Percentiles rank a stretch among this genome's conserved stretches.
Evolutionary conservation across 2,329 filamentous ascomycete genomes (phyloP).

Genomic region (Pestalotiopsis sp.): DNA sequence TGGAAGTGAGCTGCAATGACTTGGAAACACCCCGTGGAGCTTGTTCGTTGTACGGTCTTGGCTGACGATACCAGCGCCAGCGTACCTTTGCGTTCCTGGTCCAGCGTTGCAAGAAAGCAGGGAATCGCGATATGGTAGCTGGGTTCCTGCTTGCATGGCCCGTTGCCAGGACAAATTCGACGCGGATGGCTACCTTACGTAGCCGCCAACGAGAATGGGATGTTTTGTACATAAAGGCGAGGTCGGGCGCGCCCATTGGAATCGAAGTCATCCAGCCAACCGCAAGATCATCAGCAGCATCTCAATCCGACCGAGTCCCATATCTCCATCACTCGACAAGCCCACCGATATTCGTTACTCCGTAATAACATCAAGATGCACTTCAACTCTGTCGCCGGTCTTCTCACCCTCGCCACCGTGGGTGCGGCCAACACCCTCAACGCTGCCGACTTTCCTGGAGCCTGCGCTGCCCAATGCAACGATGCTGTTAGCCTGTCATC

Average conservation of each 20-base stretch:
- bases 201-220: neutral
- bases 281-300: neutral
- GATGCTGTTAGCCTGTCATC: conserved; percentile 7
- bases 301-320: neutral
- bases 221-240: conserved; percentile 4
- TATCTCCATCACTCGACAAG: neutral
- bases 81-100: conserved; percentile 1
- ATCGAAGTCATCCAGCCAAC: neutral
- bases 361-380: conserved; percentile 2
- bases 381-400: conserved; percentile 8
- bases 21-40: neutral
- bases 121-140: neutral
- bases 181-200: neutral
- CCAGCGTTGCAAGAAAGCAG: conserved; percentile 9
- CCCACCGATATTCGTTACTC: neutral
- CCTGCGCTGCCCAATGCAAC: conserved; percentile 9
- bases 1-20: conserved; percentile 4
- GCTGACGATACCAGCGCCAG: conserved; percentile 1
- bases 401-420: conserved; percentile 7
- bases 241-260: neutral
- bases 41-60: conserved; percentile 4
- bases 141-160: neutral
- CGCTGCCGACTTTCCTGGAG: conserved; percentile 12
- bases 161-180: conserved; percentile 1
- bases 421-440: conserved; percentile 2